A percentile compares a stretch with the other conserved stretches of the same genome.
Conservation (phyloP, 2,329 filamentous ascomycete genomes). For the Apiospora aurea region DNA sequence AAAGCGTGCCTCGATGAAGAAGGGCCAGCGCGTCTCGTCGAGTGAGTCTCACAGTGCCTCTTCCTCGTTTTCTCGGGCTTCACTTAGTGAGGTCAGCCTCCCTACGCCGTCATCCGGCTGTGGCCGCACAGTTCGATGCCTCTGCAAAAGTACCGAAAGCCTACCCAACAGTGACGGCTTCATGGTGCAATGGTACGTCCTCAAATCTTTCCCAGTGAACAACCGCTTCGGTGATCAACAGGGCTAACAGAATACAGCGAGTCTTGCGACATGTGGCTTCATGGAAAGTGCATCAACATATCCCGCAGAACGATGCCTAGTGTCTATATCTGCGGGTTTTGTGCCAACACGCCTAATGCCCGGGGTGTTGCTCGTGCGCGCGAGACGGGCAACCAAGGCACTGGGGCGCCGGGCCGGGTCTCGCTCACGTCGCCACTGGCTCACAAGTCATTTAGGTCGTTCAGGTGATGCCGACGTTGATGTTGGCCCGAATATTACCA, state of each 20-base stretch:
- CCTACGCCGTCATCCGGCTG: slow-evolving; percentile 53
- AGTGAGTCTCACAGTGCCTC: slow-evolving; percentile 36
- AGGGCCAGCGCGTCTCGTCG: slow-evolving; percentile 45
- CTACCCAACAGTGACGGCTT: slow-evolving; percentile 55
- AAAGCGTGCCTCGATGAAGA: slow-evolving; percentile 45
- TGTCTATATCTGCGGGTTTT: slow-evolving; percentile 70
- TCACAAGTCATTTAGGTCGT: slow-evolving; percentile 54
- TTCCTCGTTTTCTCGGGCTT: slow-evolving; percentile 57
- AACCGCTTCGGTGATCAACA: no score
- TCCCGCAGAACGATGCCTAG: slow-evolving; percentile 62
- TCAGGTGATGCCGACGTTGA: slow-evolving; percentile 44
- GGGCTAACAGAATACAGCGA: slow-evolving; percentile 52
- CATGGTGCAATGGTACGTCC: slow-evolving; percentile 68
- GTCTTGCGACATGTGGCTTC: slow-evolving; percentile 70
- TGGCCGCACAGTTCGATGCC: slow-evolving; percentile 59
- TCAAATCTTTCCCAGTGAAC: slow-evolving; percentile 26
- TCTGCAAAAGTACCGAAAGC: slow-evolving; percentile 54
- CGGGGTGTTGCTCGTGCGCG: slow-evolving; percentile 36
- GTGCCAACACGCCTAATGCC: slow-evolving; percentile 59
- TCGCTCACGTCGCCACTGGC: slow-evolving; percentile 49
- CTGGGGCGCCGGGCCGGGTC: slow-evolving; percentile 34
- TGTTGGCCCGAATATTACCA: not conserved
- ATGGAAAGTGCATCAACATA: slow-evolving; percentile 69
- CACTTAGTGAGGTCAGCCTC: slow-evolving; percentile 56
- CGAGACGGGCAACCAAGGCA: slow-evolving; percentile 49